Base-by-base conservation (phyloP, 2,329 filamentous ascomycete species). In the Fusarium circinatum region DNA sequence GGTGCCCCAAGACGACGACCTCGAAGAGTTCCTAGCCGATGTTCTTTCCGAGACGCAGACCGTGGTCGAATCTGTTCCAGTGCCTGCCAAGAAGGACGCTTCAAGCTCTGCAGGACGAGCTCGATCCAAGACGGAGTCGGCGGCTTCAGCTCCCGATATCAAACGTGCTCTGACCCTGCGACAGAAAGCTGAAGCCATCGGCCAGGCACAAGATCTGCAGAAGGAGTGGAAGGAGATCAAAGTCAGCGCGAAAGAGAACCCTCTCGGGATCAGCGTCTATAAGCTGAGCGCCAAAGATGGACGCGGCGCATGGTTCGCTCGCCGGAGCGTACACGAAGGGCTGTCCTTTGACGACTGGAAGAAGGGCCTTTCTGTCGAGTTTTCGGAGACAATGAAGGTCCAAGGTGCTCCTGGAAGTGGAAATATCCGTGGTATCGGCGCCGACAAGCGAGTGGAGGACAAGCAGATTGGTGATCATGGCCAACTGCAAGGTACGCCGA, bases 141-240 rank as follows among this genome's bases (percentile, higher is more conserved):
- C 87, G 63, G 81, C 85, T 79, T 79, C 83, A 71, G 84, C 86
- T 39, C 85, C 86, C 51, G 85, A 90, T 70, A 83, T 91, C 59
- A 85, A 85, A 47, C 80, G 86, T 61, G 89, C 90, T 6, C 78
- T 78, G 10, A 78, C 80, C 11, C 76, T 79, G n/a, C 74, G 79
- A 12, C 77, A 78, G 41, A 84, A 87, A 5, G 83, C 87, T 7
- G 83, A 87, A 28, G 82, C 87, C 14, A 83, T 89, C n/a, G 85
- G 73, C 32, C 75, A 81, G 22, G 78, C 90, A 38, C 85, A 84
- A 34, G 84, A 87, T 26, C 83, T 98, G n/a, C 90, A 91, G 66
- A 93, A 93, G 78, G 89, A 94, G 82, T 98, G 96, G 95, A 98
- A 97, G 81, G 92, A 94, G 47, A 84, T 95, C 78, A 96, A 94